Evolutionary conservation across 78 protist genomes (phyloP), one percentile per base, ranked within the genome.

Genomic region (Speleostelium caveatum): DNA sequence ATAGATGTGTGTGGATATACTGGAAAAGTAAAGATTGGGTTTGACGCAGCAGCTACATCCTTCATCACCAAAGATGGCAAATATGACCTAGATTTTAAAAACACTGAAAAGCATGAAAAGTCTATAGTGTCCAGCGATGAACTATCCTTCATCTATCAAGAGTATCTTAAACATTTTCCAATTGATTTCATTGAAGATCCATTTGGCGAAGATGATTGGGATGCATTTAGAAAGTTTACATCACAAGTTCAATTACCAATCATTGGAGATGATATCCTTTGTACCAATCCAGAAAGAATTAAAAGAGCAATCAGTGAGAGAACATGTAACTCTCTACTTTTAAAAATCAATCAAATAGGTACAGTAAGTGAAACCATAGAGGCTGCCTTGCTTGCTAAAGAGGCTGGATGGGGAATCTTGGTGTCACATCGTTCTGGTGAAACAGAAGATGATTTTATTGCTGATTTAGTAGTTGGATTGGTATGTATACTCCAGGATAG

Each of bases 381-480:
- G 53, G 99, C 99, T 16, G 85, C 73, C 5, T 39, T 42, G 10
- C 66, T 97, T 39, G 58, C 95, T 22, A n/a, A 73, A 38, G 24
- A 5, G 8, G 95, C 77, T 58, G 98, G 97, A 53, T 97, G 99
- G 99, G 96, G 97, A 28, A 97, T 97, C 56, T 97, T 99, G 98
- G 99, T 99, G 26, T 89, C 97, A 53, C 99, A 99, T 86, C 93
- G 99, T 35, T 94, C 97, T 0, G 99, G 99, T 30, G 99, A 99
- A 89, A 98, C 99, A 3, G 99, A 97, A 63, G 99, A 97, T 86
- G 39, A 97, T n/a, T 96, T 96, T 88, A 99, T 99, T 69, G 99
- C 99, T 24, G 99, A 99, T 65, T 95, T 99, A 35, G 99, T 93
- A 10, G 99, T 98, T 35, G 99, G 99, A 17, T 98, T 12, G 99